Conservation (phyloP, 2,329 filamentous ascomycete genomes). For the Knoxdaviesia capensis region DNA sequence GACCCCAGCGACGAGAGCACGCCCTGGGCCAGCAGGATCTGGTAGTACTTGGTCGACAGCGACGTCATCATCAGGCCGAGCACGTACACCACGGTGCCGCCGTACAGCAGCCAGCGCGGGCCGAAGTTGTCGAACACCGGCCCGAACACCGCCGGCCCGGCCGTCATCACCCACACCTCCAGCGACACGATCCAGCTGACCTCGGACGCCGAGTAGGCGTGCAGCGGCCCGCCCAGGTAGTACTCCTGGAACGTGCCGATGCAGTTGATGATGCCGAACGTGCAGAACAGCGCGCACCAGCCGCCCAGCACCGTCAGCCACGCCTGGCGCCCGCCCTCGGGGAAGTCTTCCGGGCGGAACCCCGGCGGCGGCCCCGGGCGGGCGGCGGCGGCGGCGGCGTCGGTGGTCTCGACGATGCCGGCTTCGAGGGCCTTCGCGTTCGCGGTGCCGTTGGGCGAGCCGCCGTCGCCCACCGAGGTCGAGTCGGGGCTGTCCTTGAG, state of each 20-base stretch:
- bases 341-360: conserved; percentile 29
- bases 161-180: conserved; percentile 26
- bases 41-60: conserved; percentile 23
- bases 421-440: no score
- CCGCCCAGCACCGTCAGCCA: conserved; percentile 34
- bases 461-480: no score
- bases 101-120: conserved; percentile 32
- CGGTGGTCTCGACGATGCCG: no score
- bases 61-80: conserved; percentile 47
- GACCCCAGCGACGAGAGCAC: conserved; percentile 20
- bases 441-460: no score
- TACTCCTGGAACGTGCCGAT: conserved; percentile 38
- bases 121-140: conserved; percentile 45
- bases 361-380: conserved; percentile 10
- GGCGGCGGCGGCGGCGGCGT: no score
- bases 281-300: conserved; percentile 22
- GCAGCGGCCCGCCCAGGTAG: conserved; percentile 28
- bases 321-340: conserved; percentile 35
- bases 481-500: no score
- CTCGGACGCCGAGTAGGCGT: conserved; percentile 24
- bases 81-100: conserved; percentile 34
- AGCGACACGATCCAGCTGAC: conserved; percentile 40
- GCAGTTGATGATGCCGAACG: conserved; percentile 22
- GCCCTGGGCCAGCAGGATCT: conserved; percentile 21
- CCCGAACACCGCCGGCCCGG: conserved; percentile 32